Conservation (phyloP, 1,139 yeast genomes). For the Zygosaccharomyces pseudobailii region DNA sequence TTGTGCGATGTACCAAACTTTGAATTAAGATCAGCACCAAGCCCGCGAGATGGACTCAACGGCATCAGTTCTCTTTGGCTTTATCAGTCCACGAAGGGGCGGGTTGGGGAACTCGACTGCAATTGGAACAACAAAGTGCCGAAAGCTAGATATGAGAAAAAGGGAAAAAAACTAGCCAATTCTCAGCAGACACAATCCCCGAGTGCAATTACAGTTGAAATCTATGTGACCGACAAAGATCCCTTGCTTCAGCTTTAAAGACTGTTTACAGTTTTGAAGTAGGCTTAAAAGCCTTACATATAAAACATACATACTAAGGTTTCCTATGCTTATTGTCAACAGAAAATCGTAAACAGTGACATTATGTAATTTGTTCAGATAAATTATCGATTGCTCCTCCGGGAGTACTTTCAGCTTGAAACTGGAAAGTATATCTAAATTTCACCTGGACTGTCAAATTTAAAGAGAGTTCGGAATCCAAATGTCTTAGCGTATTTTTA, state of each 20-base stretch:
- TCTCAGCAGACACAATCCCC: neutral
- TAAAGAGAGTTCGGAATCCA: neutral
- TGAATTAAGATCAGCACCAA: conserved; percentile 6
- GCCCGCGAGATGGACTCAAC: conserved; percentile 4
- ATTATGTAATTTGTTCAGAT: neutral
- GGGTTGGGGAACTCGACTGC: neutral
- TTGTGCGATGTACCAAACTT: conserved; percentile 10
- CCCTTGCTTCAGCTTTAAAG: neutral
- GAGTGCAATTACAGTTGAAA: neutral
- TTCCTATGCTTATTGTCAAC: neutral
- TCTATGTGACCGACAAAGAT: neutral
- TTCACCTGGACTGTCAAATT: neutral
- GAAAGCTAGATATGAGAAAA: neutral
- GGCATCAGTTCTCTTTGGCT: conserved; percentile 2
- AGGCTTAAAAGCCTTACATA: neutral
- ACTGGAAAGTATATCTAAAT: no score
- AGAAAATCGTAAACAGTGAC: neutral
- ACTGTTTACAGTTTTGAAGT: neutral
- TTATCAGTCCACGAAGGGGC: neutral
- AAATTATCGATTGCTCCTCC: no score
- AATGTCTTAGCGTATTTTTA: no score
- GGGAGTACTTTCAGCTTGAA: no score
- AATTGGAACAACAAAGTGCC: neutral
- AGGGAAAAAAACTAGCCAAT: neutral
- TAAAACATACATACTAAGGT: neutral